These are phyloP conservation scores for Austroboletus novae-zelandiae DNA, from an alignment of 1,284 basidiomycete species.

Conservation along the genomic window DNA sequence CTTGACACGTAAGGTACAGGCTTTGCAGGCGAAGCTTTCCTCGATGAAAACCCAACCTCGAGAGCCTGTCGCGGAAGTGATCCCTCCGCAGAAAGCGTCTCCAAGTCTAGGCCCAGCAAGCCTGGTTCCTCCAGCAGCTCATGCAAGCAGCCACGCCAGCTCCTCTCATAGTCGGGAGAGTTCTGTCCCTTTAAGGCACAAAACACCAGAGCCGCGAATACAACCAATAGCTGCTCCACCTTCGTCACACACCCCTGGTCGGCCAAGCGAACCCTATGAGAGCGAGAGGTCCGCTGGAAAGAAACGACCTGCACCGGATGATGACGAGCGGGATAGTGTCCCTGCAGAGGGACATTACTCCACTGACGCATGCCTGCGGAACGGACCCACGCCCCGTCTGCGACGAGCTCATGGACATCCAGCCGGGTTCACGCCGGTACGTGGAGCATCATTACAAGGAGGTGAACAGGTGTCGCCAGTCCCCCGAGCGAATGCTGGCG, in stretches of 20 bases:
- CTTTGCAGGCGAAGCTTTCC: constrained; percentile 62
- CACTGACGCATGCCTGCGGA: constrained; percentile 51
- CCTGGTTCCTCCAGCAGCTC: not conserved
- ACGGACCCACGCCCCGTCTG: constrained; percentile 53
- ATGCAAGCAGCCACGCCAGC: not conserved
- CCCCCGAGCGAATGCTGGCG: constrained; percentile 33
- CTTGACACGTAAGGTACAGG: constrained; percentile 67
- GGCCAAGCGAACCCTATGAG: constrained; percentile 36
- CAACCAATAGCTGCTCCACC: constrained; percentile 1
- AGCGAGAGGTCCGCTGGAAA: constrained; percentile 46
- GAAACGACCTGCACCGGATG: constrained; percentile 71
- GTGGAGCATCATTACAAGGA: constrained; percentile 44
- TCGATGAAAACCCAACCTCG: constrained; percentile 44
- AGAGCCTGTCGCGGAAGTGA: constrained; percentile 6
- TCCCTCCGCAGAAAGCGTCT: constrained; percentile 8
- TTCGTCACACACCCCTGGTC: constrained; percentile 31
- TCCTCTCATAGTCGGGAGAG: constrained; percentile 33
- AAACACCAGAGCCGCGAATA: constrained; percentile 46
- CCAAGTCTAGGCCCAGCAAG: constrained; percentile 1
- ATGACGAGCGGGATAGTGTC: constrained; percentile 58
- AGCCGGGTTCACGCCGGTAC: constrained; percentile 69
- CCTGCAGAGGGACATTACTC: constrained; percentile 46
- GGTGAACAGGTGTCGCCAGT: constrained; percentile 45
- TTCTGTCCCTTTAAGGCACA: constrained; percentile 45
- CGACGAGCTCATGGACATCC: constrained; percentile 56